Evolutionary conservation across 176 grass and related monocot genomes (phyloP).

Genomic region (Oryza brachyantha): DNA sequence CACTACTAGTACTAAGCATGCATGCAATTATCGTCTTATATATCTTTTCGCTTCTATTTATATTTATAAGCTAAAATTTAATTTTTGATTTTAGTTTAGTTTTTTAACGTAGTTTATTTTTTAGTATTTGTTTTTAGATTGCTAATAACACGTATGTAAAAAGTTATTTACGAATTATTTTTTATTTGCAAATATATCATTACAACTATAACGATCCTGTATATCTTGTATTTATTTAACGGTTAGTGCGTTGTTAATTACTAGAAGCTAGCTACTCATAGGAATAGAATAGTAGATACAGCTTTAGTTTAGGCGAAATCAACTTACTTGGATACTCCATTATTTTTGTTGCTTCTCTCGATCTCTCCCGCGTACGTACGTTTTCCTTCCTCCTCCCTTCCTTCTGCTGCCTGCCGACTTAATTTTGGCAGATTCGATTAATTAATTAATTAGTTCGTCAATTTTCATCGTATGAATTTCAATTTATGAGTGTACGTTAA

Average conservation of each 20-base stretch:
- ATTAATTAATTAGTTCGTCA: not conserved
- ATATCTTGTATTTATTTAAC: too few species aligned
- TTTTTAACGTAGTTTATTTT: too few species aligned
- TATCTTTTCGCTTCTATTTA: too few species aligned
- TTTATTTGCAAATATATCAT: too few species aligned
- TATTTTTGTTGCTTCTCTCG: not conserved
- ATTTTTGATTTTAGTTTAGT: too few species aligned
- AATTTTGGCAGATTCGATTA: not conserved
- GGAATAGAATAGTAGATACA: not conserved
- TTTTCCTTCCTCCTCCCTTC: not conserved
- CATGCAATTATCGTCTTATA: too few species aligned
- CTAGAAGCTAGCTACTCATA: too few species aligned
- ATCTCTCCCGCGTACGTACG: not conserved
- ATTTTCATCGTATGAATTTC: not conserved
- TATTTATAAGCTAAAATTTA: too few species aligned
- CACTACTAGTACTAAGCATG: not conserved
- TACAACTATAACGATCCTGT: too few species aligned
- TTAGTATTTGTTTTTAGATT: too few species aligned
- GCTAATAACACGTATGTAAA: too few species aligned
- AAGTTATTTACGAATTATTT: too few species aligned
- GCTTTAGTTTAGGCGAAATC: not conserved
- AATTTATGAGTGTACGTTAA: not conserved
- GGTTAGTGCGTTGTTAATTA: not conserved
- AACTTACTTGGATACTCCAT: not conserved
- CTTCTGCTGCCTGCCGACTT: not conserved